A percentile compares a stretch with the other conserved stretches of the same genome.
These are phyloP conservation scores for Primulina eburnea DNA, from an alignment of 257 asterid genomes.

Conservation along the genomic window DNA sequence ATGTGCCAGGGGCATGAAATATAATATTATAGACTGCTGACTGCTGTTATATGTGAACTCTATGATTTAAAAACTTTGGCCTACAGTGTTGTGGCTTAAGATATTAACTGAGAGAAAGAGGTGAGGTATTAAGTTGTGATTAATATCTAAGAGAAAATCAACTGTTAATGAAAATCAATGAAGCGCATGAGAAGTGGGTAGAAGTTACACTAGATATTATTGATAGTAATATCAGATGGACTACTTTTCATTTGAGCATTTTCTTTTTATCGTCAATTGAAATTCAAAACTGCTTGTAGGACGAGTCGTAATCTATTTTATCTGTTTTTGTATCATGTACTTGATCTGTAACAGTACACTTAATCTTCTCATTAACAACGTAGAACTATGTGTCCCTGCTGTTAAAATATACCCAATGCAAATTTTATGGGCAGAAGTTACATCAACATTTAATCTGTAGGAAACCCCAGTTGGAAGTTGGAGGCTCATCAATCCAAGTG, in stretches of 20 bases:
- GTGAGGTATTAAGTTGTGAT: neutral
- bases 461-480: constrained; percentile 60
- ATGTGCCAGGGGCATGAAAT: neutral
- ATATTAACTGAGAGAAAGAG: neutral
- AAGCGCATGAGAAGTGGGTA: neutral
- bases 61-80: neutral
- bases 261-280: neutral
- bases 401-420: constrained; percentile 7
- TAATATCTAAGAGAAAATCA: neutral
- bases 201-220: neutral
- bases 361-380: neutral
- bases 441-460: constrained; percentile 32
- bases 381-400: neutral
- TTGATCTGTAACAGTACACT: neutral
- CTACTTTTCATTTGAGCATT: neutral
- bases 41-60: neutral
- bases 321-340: neutral
- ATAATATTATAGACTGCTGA: neutral
- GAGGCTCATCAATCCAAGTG: constrained; percentile 63
- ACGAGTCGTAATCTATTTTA: neutral
- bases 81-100: neutral
- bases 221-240: neutral
- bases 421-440: constrained; percentile 5
- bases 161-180: neutral
- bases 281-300: neutral